Conservation (phyloP, 2,329 filamentous ascomycete genomes). For the Fusarium longipes region DNA sequence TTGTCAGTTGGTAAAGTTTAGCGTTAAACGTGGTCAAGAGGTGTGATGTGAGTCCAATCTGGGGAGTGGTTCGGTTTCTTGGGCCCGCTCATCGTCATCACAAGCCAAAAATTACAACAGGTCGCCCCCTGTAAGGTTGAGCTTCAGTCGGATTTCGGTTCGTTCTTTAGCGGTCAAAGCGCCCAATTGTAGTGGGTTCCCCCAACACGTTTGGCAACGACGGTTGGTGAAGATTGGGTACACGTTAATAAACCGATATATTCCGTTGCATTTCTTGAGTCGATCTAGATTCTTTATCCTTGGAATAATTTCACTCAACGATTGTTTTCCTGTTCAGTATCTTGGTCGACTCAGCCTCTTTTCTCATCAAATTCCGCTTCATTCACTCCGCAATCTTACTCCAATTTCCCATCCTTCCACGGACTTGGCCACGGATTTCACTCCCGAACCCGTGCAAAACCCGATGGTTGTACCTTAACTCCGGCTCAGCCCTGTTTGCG, state of each 20-base stretch:
- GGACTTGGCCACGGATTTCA: constrained; percentile 33
- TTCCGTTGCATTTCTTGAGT: constrained; percentile 33
- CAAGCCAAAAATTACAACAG: constrained; percentile 30
- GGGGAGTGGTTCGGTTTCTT: constrained; percentile 20
- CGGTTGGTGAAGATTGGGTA: constrained; percentile 21
- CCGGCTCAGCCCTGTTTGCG: constrained; percentile 32
- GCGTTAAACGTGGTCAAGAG: constrained; percentile 34
- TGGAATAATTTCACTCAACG: constrained; percentile 5
- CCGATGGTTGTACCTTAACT: constrained; percentile 43
- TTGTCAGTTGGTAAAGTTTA: constrained; percentile 12
- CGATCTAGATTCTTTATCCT: not conserved
- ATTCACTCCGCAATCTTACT: constrained; percentile 12
- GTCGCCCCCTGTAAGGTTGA: not conserved
- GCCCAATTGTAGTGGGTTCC: constrained; percentile 43
- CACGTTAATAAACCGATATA: constrained; percentile 43
- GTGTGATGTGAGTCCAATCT: constrained; percentile 17
- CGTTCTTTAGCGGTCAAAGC: constrained; percentile 20
- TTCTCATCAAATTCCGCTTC: not conserved
- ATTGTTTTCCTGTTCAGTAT: not conserved
- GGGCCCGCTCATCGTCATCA: constrained; percentile 36
- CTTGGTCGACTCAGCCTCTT: constrained; percentile 3
- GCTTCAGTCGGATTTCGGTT: constrained; percentile 1
- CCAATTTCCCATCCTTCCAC: constrained; percentile 12
- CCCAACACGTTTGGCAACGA: constrained; percentile 45
- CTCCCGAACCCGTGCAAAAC: constrained; percentile 39